Base-by-base conservation (phyloP, 2,329 filamentous ascomycete genomes). In the Harringtonia lauricola region DNA sequence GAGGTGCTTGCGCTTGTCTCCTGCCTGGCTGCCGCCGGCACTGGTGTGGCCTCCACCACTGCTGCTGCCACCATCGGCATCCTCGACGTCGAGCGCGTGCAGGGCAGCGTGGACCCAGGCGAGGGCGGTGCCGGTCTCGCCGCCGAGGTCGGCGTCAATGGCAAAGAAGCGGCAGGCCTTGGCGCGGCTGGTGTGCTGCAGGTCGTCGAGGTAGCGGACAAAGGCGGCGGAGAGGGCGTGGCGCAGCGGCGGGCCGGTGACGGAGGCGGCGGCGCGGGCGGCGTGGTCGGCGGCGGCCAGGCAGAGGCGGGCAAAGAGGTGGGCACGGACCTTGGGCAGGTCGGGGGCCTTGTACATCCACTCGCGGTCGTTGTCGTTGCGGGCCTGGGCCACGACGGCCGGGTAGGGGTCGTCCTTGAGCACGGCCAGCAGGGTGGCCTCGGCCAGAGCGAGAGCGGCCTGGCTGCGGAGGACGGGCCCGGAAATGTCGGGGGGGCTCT, bases 291-390 rank as follows among this genome's bases (percentile, higher is more conserved):
- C 81, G 0, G 89, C 86, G 0, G 88, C 86, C 12, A 96, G 72
- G 58, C 88, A 96, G 8, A 96, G 68, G 1, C 90, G 74, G 2
- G 88, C 88, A 57, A 94, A 94, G 2, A 98, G 70, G 55, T 94
- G 81, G 9, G 87, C 87, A 38, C 90, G 80, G 17, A 95, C 88
- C 57, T 90, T 89, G 26, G 88, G 84, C 39, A 95, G 86, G 41
- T 87, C 79, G 1, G 90, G 87, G 0, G 87, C 76, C 55, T 84
- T 86, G 61, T 92, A 94, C 88, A 96, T 96, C 90, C 90, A 98
- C 52, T 96, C 90, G 48, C 76, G 87, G 60, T 89, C 87, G 52
- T 82, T 79, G 42, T 81, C 77, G 57, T 94, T 94, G 39, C 89
- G 75, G 45, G 82, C 78, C 55, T 94, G 86, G 1, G 87, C 79